These are phyloP conservation scores for Coemansia nantahalensis DNA, from an alignment of 192 early-diverging fungal species.

Conservation along the genomic window DNA sequence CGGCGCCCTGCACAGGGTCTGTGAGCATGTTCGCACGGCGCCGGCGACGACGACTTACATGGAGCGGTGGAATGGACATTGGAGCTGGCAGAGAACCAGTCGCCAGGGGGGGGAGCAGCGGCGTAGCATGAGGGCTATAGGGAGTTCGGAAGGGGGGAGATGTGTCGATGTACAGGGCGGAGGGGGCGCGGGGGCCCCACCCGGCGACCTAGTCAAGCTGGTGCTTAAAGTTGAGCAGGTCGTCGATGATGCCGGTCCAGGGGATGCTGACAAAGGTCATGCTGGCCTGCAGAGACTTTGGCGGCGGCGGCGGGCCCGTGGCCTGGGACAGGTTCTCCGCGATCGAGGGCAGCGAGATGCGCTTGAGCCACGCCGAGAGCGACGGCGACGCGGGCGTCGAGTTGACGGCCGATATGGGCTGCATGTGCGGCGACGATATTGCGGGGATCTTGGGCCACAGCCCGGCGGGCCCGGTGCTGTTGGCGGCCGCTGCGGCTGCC, in stretches of 20 bases:
- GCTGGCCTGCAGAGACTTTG: constrained; percentile 74
- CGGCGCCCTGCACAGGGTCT: too few relatives aligned
- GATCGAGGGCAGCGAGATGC: constrained; percentile 55
- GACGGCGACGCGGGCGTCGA: constrained; percentile 49
- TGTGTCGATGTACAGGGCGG: constrained; percentile 15
- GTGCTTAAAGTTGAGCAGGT: constrained; percentile 50
- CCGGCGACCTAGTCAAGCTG: constrained; percentile 36
- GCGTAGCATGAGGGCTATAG: neutral
- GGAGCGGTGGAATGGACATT: too few relatives aligned
- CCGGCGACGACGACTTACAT: too few relatives aligned
- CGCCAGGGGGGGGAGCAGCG: neutral
- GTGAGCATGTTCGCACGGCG: too few relatives aligned
- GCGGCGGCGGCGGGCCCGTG: constrained; percentile 54
- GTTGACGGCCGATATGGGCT: constrained; percentile 43
- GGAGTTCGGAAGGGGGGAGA: too few relatives aligned
- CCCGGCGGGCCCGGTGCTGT: neutral
- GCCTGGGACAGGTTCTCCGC: constrained; percentile 53
- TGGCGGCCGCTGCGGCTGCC: neutral
- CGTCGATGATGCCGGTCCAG: constrained; percentile 78
- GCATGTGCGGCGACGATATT: constrained; percentile 47
- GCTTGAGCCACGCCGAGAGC: constrained; percentile 54
- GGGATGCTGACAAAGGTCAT: constrained; percentile 96
- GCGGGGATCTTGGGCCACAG: constrained; percentile 39
- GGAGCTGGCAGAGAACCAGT: too few relatives aligned
- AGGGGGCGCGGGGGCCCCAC: too few relatives aligned